Percentiles rank a stretch among this genome's conserved stretches.
Conservation (phyloP, 2,329 filamentous ascomycete genomes). For the Aspergillus quadrilineatus region DNA sequence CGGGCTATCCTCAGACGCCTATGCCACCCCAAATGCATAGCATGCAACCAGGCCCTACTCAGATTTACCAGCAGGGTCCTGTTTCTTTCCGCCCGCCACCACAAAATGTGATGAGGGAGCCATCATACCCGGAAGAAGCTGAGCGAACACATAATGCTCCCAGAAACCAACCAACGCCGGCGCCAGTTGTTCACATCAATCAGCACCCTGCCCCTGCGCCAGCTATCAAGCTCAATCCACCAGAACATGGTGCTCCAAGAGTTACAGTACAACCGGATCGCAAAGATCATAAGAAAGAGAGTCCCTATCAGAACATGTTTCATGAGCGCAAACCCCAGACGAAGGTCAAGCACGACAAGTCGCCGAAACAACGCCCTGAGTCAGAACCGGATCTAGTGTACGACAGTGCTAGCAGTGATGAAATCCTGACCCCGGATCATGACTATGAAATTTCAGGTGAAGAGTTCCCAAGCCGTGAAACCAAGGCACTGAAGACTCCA, state of each 20-base stretch:
- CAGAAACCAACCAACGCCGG: not conserved
- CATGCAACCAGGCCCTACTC: slow-evolving; percentile 14
- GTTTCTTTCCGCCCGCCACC: slow-evolving; percentile 4
- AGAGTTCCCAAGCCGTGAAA: slow-evolving; percentile 27
- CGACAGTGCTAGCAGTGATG: slow-evolving; percentile 28
- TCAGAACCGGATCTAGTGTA: slow-evolving; percentile 18
- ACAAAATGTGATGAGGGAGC: slow-evolving; percentile 7
- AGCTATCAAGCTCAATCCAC: slow-evolving; percentile 3
- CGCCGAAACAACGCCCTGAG: slow-evolving; percentile 3
- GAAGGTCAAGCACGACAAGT: slow-evolving; percentile 6
- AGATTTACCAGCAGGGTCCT: not conserved
- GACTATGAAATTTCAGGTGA: slow-evolving; percentile 29
- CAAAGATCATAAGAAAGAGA: slow-evolving; percentile 7
- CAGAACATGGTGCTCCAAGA: slow-evolving; percentile 1
- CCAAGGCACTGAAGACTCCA: slow-evolving; percentile 17
- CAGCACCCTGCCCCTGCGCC: not conserved
- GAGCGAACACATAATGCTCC: slow-evolving; percentile 6
- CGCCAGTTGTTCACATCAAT: slow-evolving; percentile 4
- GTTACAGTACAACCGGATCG: not conserved
- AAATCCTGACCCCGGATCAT: slow-evolving; percentile 25
- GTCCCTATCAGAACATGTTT: not conserved
- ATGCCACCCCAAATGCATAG: slow-evolving; percentile 6
- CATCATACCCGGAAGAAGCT: slow-evolving; percentile 9
- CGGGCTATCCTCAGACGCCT: slow-evolving; percentile 1
- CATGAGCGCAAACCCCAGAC: not conserved